phyloP scores from a whole-genome alignment of 345 rosid genomes.

The Schrenkiella parvula region DNA sequence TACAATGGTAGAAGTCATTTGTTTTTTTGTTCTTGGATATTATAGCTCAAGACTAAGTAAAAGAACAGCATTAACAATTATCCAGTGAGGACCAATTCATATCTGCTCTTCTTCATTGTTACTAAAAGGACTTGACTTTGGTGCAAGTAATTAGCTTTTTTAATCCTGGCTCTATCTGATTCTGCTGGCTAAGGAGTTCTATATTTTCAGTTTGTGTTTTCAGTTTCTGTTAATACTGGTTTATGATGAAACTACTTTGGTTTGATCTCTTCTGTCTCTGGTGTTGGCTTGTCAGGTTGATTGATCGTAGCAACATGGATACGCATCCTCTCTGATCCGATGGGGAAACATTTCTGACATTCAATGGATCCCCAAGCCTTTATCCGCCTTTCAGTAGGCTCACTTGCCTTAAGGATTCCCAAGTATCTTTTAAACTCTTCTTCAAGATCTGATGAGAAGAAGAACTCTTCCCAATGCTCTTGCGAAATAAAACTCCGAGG shows the following conservation, averaged over 20 bases:
- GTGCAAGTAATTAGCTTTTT: not conserved
- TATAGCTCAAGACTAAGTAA: not conserved
- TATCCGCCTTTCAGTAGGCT: conserved; percentile 74
- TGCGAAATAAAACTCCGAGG: conserved; percentile 85
- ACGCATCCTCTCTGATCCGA: conserved; percentile 35
- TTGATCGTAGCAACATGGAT: conserved; percentile 6
- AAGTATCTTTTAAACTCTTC: conserved; percentile 41
- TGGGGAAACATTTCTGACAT: conserved; percentile 51
- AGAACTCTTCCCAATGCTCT: conserved; percentile 48
- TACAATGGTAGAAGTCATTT: not conserved
- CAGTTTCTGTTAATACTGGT: not conserved
- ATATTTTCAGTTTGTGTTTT: not conserved
- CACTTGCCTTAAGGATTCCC: conserved; percentile 72
- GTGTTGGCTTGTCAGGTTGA: conserved; percentile 26
- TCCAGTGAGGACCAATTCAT: not conserved
- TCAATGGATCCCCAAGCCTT: conserved; percentile 91
- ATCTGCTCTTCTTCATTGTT: not conserved
- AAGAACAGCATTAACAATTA: not conserved
- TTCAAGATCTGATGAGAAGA: conserved; percentile 37
- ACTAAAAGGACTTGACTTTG: not conserved
- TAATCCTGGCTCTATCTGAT: not conserved
- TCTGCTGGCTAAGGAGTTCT: not conserved
- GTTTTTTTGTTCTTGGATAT: not conserved
- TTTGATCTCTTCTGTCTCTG: conserved; percentile 4
- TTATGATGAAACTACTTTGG: conserved; percentile 8